Evolutionary conservation across 768 basidiomycete genomes (phyloP).

Genomic region (Auriscalpium microsporum): DNA sequence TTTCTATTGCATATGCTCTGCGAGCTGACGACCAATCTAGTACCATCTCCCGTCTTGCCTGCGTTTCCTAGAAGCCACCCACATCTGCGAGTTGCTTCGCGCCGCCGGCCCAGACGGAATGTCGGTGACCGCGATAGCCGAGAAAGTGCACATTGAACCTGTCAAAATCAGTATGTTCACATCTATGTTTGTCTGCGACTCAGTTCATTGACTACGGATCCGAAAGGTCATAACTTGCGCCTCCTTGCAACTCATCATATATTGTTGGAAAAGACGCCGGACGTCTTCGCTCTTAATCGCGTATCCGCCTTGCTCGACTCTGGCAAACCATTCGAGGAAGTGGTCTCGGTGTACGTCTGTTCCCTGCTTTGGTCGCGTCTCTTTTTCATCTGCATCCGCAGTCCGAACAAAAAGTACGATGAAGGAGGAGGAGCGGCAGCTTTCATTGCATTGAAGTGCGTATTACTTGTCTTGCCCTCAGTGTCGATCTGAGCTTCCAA

Average conservation of each 20-base stretch:
- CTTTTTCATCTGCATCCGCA: constrained; percentile 17
- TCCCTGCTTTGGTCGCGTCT: not conserved
- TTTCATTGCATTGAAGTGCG: constrained; percentile 61
- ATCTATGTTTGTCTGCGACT: too few species aligned
- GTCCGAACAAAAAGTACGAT: constrained; percentile 57
- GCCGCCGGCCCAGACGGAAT: constrained; percentile 48
- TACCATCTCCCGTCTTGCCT: constrained; percentile 71
- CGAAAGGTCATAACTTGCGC: constrained; percentile 60
- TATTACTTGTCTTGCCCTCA: not conserved
- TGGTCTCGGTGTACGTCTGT: constrained; percentile 37
- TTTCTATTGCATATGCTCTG: not conserved
- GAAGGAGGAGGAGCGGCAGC: constrained; percentile 60
- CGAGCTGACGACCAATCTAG: constrained; percentile 23
- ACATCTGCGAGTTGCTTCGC: constrained; percentile 61
- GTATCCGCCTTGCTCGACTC: constrained; percentile 63
- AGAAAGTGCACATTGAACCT: constrained; percentile 31
- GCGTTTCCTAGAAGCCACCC: constrained; percentile 63
- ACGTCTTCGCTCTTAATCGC: constrained; percentile 67
- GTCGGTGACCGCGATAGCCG: constrained; percentile 36
- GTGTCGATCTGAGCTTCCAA: not conserved
- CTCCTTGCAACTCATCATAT: constrained; percentile 76
- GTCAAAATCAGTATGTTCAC: constrained; percentile 42
- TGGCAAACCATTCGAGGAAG: constrained; percentile 44
- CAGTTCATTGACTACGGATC: too few species aligned
- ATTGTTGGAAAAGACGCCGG: constrained; percentile 56